Conservation (phyloP, 352 stramenopile species). For the Phytophthora uliginosa region DNA sequence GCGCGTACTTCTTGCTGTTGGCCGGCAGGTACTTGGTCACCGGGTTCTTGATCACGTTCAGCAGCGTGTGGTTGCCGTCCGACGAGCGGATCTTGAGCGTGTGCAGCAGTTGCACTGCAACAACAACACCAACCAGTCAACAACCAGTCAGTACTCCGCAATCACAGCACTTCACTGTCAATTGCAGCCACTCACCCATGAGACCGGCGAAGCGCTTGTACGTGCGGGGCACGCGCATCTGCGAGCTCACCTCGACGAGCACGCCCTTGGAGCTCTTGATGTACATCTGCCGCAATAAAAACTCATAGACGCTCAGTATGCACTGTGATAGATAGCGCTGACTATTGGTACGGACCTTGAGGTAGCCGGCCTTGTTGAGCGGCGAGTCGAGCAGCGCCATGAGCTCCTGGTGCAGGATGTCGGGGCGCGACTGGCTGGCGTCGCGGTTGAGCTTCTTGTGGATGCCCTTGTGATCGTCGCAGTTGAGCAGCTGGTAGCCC, state of each 20-base stretch:
- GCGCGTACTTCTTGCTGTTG: conserved; percentile 96
- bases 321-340: not conserved
- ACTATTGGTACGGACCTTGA: conserved; percentile 83
- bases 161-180: conserved; percentile 5
- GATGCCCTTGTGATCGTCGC: conserved; percentile 98
- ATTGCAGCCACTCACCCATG: conserved; percentile 84
- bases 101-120: conserved; percentile 98
- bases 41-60: conserved; percentile 99
- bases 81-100: conserved; percentile 99
- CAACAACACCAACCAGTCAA: conserved; percentile 35
- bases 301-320: not conserved
- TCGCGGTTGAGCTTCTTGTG: conserved; percentile 98
- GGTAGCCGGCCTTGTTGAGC: conserved; percentile 98
- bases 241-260: conserved; percentile 98
- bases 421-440: conserved; percentile 97
- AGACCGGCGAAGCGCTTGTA: conserved; percentile 99
- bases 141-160: conserved; percentile 4
- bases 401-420: conserved; percentile 99
- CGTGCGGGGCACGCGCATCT: conserved; percentile 98
- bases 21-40: conserved; percentile 97
- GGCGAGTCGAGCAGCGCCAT: conserved; percentile 99
- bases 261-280: conserved; percentile 98
- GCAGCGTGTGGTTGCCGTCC: conserved; percentile 96
- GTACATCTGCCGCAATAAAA: conserved; percentile 74
- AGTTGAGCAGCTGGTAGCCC: conserved; percentile 99